Evolutionary conservation across 805 yeast genomes (phyloP), one percentile per base, ranked within the genome.

Genomic region (Monosporozyma aerobia): DNA sequence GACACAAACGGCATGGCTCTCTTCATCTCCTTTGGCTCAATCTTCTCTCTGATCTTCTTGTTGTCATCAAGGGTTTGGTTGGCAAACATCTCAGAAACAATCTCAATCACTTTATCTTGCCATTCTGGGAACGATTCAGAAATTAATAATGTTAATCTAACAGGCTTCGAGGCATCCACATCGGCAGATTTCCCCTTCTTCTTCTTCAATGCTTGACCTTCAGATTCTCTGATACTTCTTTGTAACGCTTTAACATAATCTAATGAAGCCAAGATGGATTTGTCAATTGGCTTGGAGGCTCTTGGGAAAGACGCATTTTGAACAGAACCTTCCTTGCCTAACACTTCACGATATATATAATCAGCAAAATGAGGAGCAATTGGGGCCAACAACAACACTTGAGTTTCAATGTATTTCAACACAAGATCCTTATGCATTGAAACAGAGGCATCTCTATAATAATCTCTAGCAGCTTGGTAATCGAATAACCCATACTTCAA

Each of bases 1-100:
- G 92, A 83, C 56, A 94, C 90, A 70, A 90, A 92, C 54, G 98
- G 98, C 98, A 94, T 94, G 55, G 96, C 97, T 62, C 95, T 85
- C 79, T 94, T 94, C 87, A 90, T 87, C 64, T 94, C 98, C 69
- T 83, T 84, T 59, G 87, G 87, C 30, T 74, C 73, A 55, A 86
- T 82, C 66, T 75, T 80, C 59, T 81, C 78, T 68, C 78, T 84
- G 61, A 86, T 74, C 53, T 72, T 73, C 63, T 77, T 77, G 73
- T 77, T 84, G 68, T 86, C 92, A 58, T 82, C 75, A 63, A 86
- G 75, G 30, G 79, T 70, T 39, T 80, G 83, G 47, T 68, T 70
- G 61, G 81, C 90, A 59, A 87, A 86, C 59, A 87, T 76, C 60
- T 83, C 82, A 62, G 90, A 80, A 32, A 90, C 92, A 51, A 94